Conservation (phyloP, 1,139 yeast species). For the Pichia sp. region DNA sequence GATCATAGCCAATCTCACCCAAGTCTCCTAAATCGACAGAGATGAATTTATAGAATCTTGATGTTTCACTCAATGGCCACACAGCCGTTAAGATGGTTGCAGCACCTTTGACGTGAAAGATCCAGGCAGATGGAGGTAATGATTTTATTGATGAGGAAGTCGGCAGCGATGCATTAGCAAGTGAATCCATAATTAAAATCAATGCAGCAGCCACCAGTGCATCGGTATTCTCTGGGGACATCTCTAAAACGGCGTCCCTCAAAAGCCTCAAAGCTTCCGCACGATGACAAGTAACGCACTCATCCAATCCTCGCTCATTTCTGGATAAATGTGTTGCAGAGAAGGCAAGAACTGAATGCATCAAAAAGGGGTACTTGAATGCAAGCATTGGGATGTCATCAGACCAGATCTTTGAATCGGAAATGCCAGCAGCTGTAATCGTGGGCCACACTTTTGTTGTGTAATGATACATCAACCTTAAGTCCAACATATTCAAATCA, state of each 20-base stretch:
- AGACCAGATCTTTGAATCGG: constrained; percentile 83
- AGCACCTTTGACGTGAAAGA: constrained; percentile 94
- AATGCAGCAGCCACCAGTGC: constrained; percentile 90
- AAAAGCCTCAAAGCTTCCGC: constrained; percentile 77
- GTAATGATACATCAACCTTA: constrained; percentile 80
- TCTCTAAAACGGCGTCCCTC: constrained; percentile 79
- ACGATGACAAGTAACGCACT: constrained; percentile 78
- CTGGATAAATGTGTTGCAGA: constrained; percentile 87
- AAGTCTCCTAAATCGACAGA: constrained; percentile 78
- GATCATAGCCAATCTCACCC: constrained; percentile 67
- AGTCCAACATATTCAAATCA: constrained; percentile 63
- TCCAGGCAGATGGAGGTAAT: constrained; percentile 92
- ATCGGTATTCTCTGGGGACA: constrained; percentile 80
- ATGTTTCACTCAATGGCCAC: constrained; percentile 82
- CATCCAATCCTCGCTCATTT: constrained; percentile 69
- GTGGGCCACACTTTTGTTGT: constrained; percentile 80
- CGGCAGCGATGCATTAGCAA: constrained; percentile 87
- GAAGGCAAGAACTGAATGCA: constrained; percentile 87
- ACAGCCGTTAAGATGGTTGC: constrained; percentile 92
- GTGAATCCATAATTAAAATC: constrained; percentile 81
- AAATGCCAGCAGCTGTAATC: constrained; percentile 84
- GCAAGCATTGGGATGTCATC: constrained; percentile 84
- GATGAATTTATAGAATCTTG: constrained; percentile 65
- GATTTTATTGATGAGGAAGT: constrained; percentile 50
- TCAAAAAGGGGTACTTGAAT: constrained; percentile 78